Evolutionary conservation across 1,139 yeast genomes (phyloP).

Genomic region (Magnusiomyces suaveolens): DNA sequence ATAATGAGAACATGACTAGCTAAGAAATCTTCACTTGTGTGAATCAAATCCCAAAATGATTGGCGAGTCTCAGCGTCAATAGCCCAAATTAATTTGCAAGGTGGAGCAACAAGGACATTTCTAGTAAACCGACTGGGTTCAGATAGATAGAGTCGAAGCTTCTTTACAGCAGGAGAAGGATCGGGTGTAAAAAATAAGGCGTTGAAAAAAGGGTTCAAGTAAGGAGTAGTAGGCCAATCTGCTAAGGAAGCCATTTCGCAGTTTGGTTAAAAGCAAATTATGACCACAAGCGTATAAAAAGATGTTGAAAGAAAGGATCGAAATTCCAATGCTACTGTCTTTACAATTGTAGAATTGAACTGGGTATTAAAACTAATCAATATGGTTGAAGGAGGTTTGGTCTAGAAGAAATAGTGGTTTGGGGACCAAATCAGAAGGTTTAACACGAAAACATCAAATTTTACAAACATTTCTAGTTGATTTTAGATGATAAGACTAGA

Average conservation of each 20-base stretch:
- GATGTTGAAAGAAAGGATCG: neutral
- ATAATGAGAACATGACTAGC: slow-evolving; percentile 55
- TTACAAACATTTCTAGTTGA: neutral
- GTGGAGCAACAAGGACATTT: slow-evolving; percentile 12
- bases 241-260: neutral
- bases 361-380: too few relatives aligned
- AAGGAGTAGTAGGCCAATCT: slow-evolving; percentile 1
- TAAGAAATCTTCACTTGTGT: slow-evolving; percentile 51
- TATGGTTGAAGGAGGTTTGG: neutral
- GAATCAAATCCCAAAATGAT: slow-evolving; percentile 48
- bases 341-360: too few relatives aligned
- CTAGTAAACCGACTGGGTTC: slow-evolving; percentile 10
- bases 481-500: neutral
- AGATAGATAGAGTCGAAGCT: slow-evolving; percentile 8
- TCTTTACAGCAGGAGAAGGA: slow-evolving; percentile 11
- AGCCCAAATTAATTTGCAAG: slow-evolving; percentile 28
- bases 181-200: slow-evolving; percentile 11
- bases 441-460: neutral
- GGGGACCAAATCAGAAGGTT: neutral
- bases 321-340: too few relatives aligned
- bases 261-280: neutral
- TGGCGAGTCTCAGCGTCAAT: slow-evolving; percentile 43
- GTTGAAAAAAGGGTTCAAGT: slow-evolving; percentile 11
- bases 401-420: neutral
- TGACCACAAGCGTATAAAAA: neutral